These are phyloP conservation scores for Pistacia integerrima DNA, from an alignment of 345 rosid species.

Conservation along the genomic window DNA sequence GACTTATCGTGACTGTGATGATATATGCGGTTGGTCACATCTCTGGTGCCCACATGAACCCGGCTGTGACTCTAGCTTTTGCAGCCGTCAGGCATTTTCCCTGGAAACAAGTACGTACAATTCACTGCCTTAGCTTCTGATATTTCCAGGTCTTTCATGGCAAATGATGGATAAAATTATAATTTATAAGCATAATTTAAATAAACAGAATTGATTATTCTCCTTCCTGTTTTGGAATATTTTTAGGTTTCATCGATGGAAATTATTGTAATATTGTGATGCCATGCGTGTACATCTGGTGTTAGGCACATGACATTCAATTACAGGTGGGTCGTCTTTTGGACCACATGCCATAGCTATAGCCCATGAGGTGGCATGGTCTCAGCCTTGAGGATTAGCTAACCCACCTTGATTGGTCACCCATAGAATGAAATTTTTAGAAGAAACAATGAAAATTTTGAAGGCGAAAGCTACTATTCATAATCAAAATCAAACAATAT, in stretches of 20 bases:
- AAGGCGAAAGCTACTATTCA: background rate
- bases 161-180: background rate
- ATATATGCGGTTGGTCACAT: slow-evolving; percentile 71
- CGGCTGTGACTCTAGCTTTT: slow-evolving; percentile 66
- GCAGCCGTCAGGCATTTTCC: slow-evolving; percentile 56
- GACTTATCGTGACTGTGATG: slow-evolving; percentile 69
- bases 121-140: background rate
- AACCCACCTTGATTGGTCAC: background rate
- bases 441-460: no score
- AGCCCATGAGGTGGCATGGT: background rate
- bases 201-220: background rate
- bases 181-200: no score
- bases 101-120: slow-evolving; percentile 50
- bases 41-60: slow-evolving; percentile 83
- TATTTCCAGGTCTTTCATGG: background rate
- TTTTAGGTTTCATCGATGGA: background rate
- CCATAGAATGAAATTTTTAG: background rate
- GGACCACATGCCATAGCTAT: slow-evolving; percentile 3
- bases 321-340: background rate
- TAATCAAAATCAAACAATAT: no score
- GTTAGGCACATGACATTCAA: slow-evolving; percentile 4
- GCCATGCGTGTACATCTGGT: background rate
- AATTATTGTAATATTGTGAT: background rate
- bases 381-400: background rate
- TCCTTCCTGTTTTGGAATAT: background rate